Conservation (phyloP, 805 yeast species). For the Wickerhamiella domercqiae region DNA sequence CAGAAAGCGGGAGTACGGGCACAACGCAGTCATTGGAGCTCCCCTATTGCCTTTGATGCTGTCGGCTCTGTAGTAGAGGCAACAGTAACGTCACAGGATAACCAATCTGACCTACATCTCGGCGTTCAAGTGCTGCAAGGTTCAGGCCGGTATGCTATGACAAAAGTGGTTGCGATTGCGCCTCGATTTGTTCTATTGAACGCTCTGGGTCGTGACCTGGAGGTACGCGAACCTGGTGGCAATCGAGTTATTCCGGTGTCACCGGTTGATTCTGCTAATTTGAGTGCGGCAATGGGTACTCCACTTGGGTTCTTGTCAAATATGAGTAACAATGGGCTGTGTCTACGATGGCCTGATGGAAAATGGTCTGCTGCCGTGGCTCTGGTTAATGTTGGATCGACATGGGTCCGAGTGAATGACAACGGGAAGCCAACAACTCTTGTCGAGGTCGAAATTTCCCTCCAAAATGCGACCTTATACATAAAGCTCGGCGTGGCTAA, state of each 20-base stretch:
- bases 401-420: slow-evolving; percentile 53
- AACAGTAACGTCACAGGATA: slow-evolving; percentile 24
- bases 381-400: slow-evolving; percentile 70
- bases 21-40: slow-evolving; percentile 43
- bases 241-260: slow-evolving; percentile 6
- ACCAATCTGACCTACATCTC: slow-evolving; percentile 43
- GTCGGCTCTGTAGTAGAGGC: slow-evolving; percentile 66
- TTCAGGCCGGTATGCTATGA: slow-evolving; percentile 59
- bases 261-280: neutral
- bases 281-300: neutral
- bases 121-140: slow-evolving; percentile 63
- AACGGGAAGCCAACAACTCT: slow-evolving; percentile 44
- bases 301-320: slow-evolving; percentile 46
- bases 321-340: slow-evolving; percentile 15
- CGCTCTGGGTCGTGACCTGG: slow-evolving; percentile 38
- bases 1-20: slow-evolving; percentile 46
- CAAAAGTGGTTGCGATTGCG: slow-evolving; percentile 62
- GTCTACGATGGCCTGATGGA: slow-evolving; percentile 27
- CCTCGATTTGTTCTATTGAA: slow-evolving; percentile 75
- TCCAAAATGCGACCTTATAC: slow-evolving; percentile 74
- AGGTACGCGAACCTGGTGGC: slow-evolving; percentile 19
- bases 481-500: slow-evolving; percentile 59
- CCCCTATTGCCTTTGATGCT: slow-evolving; percentile 71
- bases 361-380: slow-evolving; percentile 82
- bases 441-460: slow-evolving; percentile 52